These are phyloP conservation scores for Penicillium sp. DNA, from an alignment of 2,329 filamentous ascomycete species.

Conservation along the genomic window DNA sequence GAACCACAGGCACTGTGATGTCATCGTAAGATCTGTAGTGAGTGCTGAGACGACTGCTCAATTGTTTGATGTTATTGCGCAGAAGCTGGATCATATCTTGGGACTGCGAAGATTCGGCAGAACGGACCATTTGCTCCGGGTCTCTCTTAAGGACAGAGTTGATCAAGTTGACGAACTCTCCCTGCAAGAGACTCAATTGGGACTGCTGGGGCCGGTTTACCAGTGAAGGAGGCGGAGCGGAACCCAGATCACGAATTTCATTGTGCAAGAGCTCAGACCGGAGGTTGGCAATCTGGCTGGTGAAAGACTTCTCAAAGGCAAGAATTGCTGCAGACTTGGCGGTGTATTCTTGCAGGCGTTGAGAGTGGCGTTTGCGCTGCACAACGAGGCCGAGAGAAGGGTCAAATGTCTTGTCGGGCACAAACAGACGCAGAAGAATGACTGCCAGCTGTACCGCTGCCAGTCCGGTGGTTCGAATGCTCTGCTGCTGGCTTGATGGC, in stretches of 20 bases:
- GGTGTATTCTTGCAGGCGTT: constrained; percentile 56
- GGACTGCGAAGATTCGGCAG: constrained; percentile 14
- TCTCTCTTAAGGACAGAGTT: constrained; percentile 55
- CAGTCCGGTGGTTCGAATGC: constrained; percentile 47
- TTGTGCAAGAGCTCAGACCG: constrained; percentile 62
- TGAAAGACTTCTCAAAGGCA: constrained; percentile 64
- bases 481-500: constrained; percentile 13
- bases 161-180: constrained; percentile 76
- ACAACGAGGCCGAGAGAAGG: constrained; percentile 64
- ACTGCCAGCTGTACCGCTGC: constrained; percentile 76
- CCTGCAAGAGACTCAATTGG: constrained; percentile 69
- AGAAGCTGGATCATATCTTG: constrained; percentile 40
- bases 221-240: constrained; percentile 61
- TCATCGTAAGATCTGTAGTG: constrained; percentile 81
- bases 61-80: constrained; percentile 60
- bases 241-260: constrained; percentile 63
- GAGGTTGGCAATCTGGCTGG: constrained; percentile 65
- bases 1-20: constrained; percentile 72
- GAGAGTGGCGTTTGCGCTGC: constrained; percentile 58
- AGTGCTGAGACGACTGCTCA: constrained; percentile 66
- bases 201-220: constrained; percentile 70
- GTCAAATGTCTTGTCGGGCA: constrained; percentile 84
- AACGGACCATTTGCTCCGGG: constrained; percentile 29
- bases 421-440: constrained; percentile 72
- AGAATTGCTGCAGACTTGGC: constrained; percentile 59